Conservation (phyloP, 83 land plant genomes). For the Isoetes engelmannii region DNA sequence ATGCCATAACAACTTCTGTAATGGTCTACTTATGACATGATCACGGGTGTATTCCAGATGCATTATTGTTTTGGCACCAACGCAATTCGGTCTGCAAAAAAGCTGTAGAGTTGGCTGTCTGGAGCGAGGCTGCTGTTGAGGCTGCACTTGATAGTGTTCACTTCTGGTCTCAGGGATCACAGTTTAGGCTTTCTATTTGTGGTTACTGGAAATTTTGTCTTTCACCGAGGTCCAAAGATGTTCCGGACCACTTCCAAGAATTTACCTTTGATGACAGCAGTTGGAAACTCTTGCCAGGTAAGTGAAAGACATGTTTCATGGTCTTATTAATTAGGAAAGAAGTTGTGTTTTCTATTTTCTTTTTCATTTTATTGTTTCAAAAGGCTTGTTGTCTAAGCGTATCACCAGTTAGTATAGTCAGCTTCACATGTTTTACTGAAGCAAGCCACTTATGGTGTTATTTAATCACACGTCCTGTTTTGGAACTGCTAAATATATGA, state of each 20-base stretch:
- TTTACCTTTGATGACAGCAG: slow-evolving; percentile 55
- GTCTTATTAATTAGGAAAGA: too few species aligned
- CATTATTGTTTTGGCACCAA: slow-evolving; percentile 69
- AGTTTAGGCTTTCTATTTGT: slow-evolving; percentile 65
- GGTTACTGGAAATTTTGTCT: slow-evolving; percentile 85
- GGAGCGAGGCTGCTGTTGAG: slow-evolving; percentile 79
- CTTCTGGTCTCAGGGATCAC: slow-evolving; percentile 69
- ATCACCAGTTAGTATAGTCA: too few species aligned
- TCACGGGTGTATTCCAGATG: slow-evolving; percentile 36
- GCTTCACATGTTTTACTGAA: not conserved
- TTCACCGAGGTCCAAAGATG: slow-evolving; percentile 48
- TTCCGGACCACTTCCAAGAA: slow-evolving; percentile 49
- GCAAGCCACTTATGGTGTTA: not conserved
- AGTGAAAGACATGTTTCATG: not conserved
- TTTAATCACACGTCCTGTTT: not conserved
- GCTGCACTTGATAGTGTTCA: slow-evolving; percentile 65
- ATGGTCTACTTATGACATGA: not conserved
- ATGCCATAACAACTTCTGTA: not conserved
- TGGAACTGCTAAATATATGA: not conserved
- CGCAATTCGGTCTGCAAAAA: slow-evolving; percentile 53
- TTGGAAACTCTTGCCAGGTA: slow-evolving; percentile 80
- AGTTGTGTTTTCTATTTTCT: slow-evolving; percentile 5
- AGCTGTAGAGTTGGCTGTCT: slow-evolving; percentile 52
- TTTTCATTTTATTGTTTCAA: not conserved
- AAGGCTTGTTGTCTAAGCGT: not conserved